Percentiles rank a stretch among this genome's conserved stretches.
These are phyloP conservation scores for Berberis thunbergii DNA, from an alignment of 164 flowering plant genomes.

Conservation along the genomic window DNA sequence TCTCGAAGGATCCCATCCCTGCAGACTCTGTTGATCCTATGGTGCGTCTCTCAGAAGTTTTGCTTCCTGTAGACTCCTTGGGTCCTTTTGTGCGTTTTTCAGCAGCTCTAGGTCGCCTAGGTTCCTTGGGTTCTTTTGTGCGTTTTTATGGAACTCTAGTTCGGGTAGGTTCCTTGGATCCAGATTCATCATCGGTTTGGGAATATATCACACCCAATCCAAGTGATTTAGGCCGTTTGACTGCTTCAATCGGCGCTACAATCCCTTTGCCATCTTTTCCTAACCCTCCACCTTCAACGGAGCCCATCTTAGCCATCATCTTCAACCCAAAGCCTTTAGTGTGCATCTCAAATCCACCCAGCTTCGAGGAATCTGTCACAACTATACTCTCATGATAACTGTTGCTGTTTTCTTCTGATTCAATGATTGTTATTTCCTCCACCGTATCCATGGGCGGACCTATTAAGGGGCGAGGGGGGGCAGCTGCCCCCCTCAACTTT, in stretches of 20 bases:
- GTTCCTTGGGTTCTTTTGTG: conserved; percentile 22
- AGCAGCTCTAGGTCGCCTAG: neutral
- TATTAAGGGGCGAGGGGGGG: no score
- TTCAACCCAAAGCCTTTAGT: conserved; percentile 93
- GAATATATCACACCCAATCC: conserved; percentile 67
- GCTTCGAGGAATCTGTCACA: conserved; percentile 14
- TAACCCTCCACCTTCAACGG: conserved; percentile 64
- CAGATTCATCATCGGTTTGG: conserved; percentile 14
- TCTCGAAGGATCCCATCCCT: conserved; percentile 9
- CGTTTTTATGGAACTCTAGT: conserved; percentile 1
- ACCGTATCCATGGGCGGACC: no score
- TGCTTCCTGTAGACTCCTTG: neutral
- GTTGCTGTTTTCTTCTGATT: conserved; percentile 7
- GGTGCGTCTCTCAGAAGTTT: neutral
- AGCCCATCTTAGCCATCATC: conserved; percentile 93
- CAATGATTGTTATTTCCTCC: conserved; percentile 13
- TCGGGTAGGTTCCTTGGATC: neutral
- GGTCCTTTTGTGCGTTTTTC: conserved; percentile 12
- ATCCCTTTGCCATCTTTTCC: conserved; percentile 79
- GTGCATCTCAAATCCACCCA: conserved; percentile 80
- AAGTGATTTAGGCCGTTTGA: conserved; percentile 74
- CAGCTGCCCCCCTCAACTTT: no score
- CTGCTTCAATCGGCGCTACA: conserved; percentile 56
- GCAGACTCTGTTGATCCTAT: conserved; percentile 1
- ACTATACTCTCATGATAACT: conserved; percentile 11